Evolutionary conservation across 805 yeast genomes (phyloP).

Genomic region (Saccharomycopsis olivae): DNA sequence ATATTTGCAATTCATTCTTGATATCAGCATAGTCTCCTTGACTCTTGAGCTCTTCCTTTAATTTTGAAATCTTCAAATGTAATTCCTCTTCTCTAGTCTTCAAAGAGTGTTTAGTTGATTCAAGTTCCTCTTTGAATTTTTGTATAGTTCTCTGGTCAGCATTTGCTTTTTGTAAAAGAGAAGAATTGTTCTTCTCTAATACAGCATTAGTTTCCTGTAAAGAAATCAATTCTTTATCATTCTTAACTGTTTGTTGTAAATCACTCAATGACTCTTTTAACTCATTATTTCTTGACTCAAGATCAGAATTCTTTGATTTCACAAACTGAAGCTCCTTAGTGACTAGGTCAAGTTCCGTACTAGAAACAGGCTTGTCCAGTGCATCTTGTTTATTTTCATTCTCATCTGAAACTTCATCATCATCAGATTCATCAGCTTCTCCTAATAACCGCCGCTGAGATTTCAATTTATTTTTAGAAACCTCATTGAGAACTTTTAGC

Average conservation of each 20-base stretch:
- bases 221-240: conserved; percentile 17
- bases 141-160: conserved; percentile 21
- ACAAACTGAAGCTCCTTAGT: conserved; percentile 66
- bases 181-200: conserved; percentile 21
- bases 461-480: conserved; percentile 47
- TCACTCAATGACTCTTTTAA: conserved; percentile 48
- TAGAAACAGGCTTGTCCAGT: conserved; percentile 1
- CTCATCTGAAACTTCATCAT: conserved; percentile 19
- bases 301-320: conserved; percentile 53
- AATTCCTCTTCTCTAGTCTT: conserved; percentile 38
- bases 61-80: conserved; percentile 37
- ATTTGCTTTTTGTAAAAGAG: conserved; percentile 23
- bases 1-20: conserved; percentile 61
- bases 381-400: conserved; percentile 13
- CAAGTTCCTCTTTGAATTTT: conserved; percentile 20
- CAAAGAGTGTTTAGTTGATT: conserved; percentile 26
- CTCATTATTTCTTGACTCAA: conserved; percentile 71
- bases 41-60: conserved; percentile 38
- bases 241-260: conserved; percentile 3
- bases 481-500: conserved; percentile 52
- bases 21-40: conserved; percentile 71
- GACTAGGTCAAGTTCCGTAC: conserved; percentile 43
- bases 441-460: conserved; percentile 36
- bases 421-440: conserved; percentile 23
- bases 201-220: conserved; percentile 21